A percentile compares a stretch with the other conserved stretches of the same genome.
Evolutionary conservation across 495 filamentous ascomycete species (phyloP).

Genomic region (Collariella sp.): DNA sequence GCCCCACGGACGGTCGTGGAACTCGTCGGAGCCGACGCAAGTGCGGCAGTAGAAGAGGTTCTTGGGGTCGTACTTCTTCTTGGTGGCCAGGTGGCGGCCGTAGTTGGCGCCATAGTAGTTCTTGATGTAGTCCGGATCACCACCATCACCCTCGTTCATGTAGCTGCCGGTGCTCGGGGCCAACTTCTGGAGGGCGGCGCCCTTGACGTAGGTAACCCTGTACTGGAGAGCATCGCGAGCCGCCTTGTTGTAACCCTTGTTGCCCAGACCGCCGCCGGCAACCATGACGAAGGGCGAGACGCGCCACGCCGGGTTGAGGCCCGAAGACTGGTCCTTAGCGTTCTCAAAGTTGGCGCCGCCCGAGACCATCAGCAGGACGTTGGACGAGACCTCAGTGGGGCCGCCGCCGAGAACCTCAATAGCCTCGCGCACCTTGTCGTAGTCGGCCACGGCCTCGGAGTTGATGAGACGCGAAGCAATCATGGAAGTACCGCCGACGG

Average conservation of each 20-base stretch:
- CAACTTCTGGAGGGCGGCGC: slow-evolving; percentile 6
- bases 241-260: background rate
- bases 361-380: slow-evolving; percentile 9
- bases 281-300: background rate
- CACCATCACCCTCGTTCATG: slow-evolving; percentile 42
- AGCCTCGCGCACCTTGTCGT: background rate
- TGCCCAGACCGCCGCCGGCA: slow-evolving; percentile 2
- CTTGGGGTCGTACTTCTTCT: slow-evolving; percentile 45
- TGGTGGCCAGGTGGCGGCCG: slow-evolving; percentile 37
- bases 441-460: slow-evolving; percentile 1
- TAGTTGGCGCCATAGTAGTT: slow-evolving; percentile 50
- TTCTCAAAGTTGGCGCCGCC: slow-evolving; percentile 7
- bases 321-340: background rate
- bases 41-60: slow-evolving; percentile 45
- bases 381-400: slow-evolving; percentile 1
- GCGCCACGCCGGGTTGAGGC: slow-evolving; percentile 9
- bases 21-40: slow-evolving; percentile 44
- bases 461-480: slow-evolving; percentile 2
- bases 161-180: slow-evolving; percentile 34
- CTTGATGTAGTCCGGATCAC: slow-evolving; percentile 50
- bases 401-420: slow-evolving; percentile 3
- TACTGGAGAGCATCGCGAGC: background rate
- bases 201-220: slow-evolving; percentile 1
- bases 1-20: slow-evolving; percentile 29
- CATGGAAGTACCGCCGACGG: slow-evolving; percentile 1